A percentile compares a stretch with the other conserved stretches of the same genome.
These are phyloP conservation scores for Aspergillus sparsus DNA, from an alignment of 495 filamentous ascomycete genomes.

Conservation along the genomic window DNA sequence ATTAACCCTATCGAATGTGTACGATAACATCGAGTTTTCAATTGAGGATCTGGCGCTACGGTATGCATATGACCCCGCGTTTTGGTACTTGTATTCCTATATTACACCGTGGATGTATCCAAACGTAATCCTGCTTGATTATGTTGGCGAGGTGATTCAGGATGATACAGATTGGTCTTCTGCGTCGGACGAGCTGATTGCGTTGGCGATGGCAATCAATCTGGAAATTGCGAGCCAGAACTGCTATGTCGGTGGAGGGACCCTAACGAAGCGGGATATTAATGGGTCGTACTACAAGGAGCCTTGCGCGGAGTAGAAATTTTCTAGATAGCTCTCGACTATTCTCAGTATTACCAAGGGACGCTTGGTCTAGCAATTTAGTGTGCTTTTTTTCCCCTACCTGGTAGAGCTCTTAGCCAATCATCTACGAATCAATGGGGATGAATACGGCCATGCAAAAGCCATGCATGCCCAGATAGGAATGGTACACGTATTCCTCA, in stretches of 20 bases:
- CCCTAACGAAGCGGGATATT: no score
- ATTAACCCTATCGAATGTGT: neutral
- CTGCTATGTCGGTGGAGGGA: neutral
- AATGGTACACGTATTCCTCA: no score
- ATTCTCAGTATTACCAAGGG: no score
- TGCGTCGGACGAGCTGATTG: neutral
- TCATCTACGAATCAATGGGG: no score
- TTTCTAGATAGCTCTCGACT: no score
- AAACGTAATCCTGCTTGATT: neutral
- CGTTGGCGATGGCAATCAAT: neutral
- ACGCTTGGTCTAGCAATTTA: no score
- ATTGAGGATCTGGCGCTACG: neutral
- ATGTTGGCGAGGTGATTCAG: neutral
- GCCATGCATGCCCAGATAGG: no score
- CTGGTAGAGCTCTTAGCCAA: no score
- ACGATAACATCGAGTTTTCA: neutral
- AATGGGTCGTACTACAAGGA: no score
- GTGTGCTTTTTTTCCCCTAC: no score
- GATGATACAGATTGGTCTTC: neutral
- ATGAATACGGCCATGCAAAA: no score
- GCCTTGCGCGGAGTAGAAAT: no score
- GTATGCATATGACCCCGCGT: neutral
- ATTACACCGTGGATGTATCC: neutral
- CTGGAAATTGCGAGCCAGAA: neutral
- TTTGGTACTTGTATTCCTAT: neutral